Evolutionary conservation across 306 rosid species (phyloP), one percentile per base, ranked within the genome.

Genomic region (Citrullus mucosospermus): DNA sequence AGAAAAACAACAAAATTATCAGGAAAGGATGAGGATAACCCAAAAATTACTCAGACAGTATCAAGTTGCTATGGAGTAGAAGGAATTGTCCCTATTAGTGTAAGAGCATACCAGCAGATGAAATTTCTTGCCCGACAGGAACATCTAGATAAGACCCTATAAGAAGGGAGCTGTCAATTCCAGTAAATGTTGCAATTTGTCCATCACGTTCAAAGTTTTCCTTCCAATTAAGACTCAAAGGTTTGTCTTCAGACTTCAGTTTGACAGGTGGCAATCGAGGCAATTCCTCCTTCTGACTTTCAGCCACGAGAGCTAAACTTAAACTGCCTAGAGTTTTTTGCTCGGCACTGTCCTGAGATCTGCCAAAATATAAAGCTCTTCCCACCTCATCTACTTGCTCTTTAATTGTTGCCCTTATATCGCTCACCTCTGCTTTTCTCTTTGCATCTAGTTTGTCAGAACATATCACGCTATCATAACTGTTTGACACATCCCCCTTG

Each of bases 231-330:
- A 89, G 76, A 79, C 84, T 78, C 84, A 86, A 79, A 17, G 90
- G 82, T 83, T 88, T 92, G 82, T 92, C 98, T 85, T 92, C 98
- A 30, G 93, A 89, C 90, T 92, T 96, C 55, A 96, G 88, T 84
- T 83, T 90, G 81, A 96, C 98, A 32, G 97, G 99, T 32, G 99
- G 93, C 90, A 92, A 87, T 88, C 97, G 87, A 17, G 97, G 98
- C 51, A 87, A 88, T 79, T 91, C 98, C 83, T 96, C 97, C 83
- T 88, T 89, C 66, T 84, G 96, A 85, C 84, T 92, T 79, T 91
- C 96, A 51, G 74, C 78, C 9, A 75, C 79, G 50, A 91, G 80
- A 76, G 93, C 92, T 86, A 90, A 88, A 79, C 80, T 84, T 81
- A 89, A 69, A 84, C 82, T 79, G 81, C 85, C 82, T 16, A 88